phyloP scores from a whole-genome alignment of 2,329 filamentous ascomycete species.

The Diaporthe humulicola region DNA sequence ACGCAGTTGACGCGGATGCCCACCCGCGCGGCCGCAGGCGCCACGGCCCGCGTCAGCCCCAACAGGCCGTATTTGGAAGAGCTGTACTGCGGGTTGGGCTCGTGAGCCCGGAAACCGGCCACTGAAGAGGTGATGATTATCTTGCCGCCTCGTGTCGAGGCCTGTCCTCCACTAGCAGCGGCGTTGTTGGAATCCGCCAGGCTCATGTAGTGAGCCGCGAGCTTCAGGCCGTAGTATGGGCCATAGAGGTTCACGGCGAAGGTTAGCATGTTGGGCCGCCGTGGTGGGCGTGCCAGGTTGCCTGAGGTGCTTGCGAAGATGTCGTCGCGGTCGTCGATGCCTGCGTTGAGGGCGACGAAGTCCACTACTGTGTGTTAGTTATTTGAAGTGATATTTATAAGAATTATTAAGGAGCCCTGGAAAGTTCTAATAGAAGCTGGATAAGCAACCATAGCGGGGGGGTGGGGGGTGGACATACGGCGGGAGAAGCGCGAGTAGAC shows the following conservation, averaged over 20 bases:
- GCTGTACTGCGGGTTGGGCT: conserved; percentile 21
- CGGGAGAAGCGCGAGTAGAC: conserved; percentile 24
- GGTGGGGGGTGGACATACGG: background rate
- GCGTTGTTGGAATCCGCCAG: background rate
- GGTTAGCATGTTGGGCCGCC: conserved; percentile 27
- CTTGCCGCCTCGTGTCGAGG: too few species aligned
- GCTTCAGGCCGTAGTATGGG: conserved; percentile 34
- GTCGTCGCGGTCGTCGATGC: conserved; percentile 31
- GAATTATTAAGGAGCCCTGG: too few species aligned
- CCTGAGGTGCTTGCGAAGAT: conserved; percentile 24
- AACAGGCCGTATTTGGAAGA: conserved; percentile 17
- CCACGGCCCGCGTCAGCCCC: conserved; percentile 18
- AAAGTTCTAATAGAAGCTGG: background rate
- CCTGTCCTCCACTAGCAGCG: too few species aligned
- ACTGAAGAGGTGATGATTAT: conserved; percentile 25
- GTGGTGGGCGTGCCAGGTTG: conserved; percentile 4
- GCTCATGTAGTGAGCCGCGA: conserved; percentile 33
- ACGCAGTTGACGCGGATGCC: conserved; percentile 26
- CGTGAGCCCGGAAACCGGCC: background rate
- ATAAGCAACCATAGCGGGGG: background rate
- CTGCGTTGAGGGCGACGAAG: conserved; percentile 28
- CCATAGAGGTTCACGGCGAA: conserved; percentile 26
- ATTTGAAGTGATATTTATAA: too few species aligned
- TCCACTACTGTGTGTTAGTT: background rate
- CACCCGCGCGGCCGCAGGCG: background rate